A percentile compares a stretch with the other conserved stretches of the same genome.
These are phyloP conservation scores for Hericium rajendrae DNA, from an alignment of 768 basidiomycete species.

Conservation along the genomic window DNA sequence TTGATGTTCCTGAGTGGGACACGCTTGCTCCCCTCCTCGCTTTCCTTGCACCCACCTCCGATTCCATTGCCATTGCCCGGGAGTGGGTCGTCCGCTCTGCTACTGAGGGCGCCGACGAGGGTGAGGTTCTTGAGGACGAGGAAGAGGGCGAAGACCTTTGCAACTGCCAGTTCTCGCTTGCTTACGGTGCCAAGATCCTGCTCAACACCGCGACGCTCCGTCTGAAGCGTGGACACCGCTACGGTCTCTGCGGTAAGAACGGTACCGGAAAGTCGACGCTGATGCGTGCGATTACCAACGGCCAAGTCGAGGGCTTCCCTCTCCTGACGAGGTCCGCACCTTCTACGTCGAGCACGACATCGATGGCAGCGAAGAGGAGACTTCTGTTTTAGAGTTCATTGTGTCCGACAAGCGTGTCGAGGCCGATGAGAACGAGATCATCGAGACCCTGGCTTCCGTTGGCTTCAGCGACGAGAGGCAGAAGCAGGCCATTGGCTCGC, in stretches of 20 bases:
- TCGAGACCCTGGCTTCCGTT: slow-evolving; percentile 79
- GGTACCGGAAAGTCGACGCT: slow-evolving; percentile 96
- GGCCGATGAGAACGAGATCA: slow-evolving; percentile 56
- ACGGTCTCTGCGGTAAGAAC: slow-evolving; percentile 97
- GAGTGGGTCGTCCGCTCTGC: slow-evolving; percentile 92
- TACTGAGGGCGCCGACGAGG: slow-evolving; percentile 61
- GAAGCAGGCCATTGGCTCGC: slow-evolving; percentile 71
- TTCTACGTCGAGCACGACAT: slow-evolving; percentile 99
- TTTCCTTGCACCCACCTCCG: slow-evolving; percentile 54
- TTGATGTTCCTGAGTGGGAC: slow-evolving; percentile 84
- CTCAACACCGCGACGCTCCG: slow-evolving; percentile 94
- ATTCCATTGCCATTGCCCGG: slow-evolving; percentile 55
- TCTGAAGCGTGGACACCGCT: slow-evolving; percentile 97
- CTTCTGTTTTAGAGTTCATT: slow-evolving; percentile 85
- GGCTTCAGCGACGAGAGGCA: slow-evolving; percentile 89
- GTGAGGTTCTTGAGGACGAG: slow-evolving; percentile 70
- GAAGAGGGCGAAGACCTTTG: slow-evolving; percentile 98
- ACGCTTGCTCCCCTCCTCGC: slow-evolving; percentile 66
- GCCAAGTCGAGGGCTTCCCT: slow-evolving; percentile 96
- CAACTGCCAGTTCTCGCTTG: slow-evolving; percentile 98
- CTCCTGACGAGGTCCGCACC: slow-evolving; percentile 92
- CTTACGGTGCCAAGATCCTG: slow-evolving; percentile 97
- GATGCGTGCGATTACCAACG: slow-evolving; percentile 90
- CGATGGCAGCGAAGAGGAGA: slow-evolving; percentile 89
- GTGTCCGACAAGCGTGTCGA: slow-evolving; percentile 75